Evolutionary conservation across 2,329 filamentous ascomycete species (phyloP), one percentile per base, ranked within the genome.

Genomic region (Chrysosporium keratinophilum): DNA sequence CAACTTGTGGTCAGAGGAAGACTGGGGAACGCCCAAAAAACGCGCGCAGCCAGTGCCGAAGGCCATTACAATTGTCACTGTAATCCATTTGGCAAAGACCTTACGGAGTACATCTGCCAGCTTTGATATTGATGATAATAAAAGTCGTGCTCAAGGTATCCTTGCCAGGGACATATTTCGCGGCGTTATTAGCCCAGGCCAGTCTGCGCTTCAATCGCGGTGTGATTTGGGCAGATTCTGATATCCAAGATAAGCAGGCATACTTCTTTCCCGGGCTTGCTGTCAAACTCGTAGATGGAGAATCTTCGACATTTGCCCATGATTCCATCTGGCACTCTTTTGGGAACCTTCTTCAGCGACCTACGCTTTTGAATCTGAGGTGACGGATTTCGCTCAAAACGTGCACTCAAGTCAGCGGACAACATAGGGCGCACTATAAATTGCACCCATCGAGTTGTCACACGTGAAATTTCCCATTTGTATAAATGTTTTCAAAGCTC

Each of bases 61-160:
- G 3, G 49, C 54, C 31, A 52, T 56, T 23, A 37, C 48, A 14
- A 49, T 47, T 5, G 52, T 35, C 5, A 56, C 48, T 20, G 20
- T 56, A 9, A 49, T 49, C 44, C 52, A 52, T 42, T 56, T 56
- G 7, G 54, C 54, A 39, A 56, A n/a, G n/a, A n/a, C n/a, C n/a
- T n/a, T n/a, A n/a, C n/a, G n/a, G n/a, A n/a, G n/a, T n/a, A n/a
- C n/a, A n/a, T n/a, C n/a, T n/a, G n/a, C n/a, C n/a, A n/a, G n/a
- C n/a, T n/a, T n/a, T 56, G 34, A 52, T 42, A 43, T 49, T 49
- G n/a, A n/a, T 49, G 6, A 52, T 43, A n/a, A 41, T 49, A 52
- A 12, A 49, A 39, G 11, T 49, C 54, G 31, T 56, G 54, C 33
- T 49, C 54, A 19, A 47, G 42, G 14, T 51, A 35, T 56, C 54